These are phyloP conservation scores for Penicillium olsonii DNA, from an alignment of 2,329 filamentous ascomycete genomes.

Conservation along the genomic window DNA sequence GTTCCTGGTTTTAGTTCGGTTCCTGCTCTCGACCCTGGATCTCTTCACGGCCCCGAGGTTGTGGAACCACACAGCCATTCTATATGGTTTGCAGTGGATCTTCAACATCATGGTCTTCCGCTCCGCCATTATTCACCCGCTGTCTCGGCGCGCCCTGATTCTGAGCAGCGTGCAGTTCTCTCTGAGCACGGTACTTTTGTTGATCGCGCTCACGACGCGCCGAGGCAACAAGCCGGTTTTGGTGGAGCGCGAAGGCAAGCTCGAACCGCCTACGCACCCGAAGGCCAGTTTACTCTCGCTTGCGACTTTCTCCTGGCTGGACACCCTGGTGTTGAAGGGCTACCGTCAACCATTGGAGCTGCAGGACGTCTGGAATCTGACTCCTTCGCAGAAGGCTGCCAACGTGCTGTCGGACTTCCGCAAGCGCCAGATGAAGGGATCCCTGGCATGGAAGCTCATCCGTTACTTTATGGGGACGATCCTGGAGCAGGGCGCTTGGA, in stretches of 20 bases:
- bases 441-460: constrained; percentile 76
- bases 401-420: constrained; percentile 79
- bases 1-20: constrained; percentile 69
- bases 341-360: constrained; percentile 84
- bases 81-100: constrained; percentile 83
- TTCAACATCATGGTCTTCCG: constrained; percentile 77
- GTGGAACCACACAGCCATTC: constrained; percentile 88
- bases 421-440: constrained; percentile 77
- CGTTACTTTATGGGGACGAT: constrained; percentile 80
- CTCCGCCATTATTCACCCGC: constrained; percentile 77
- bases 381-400: constrained; percentile 84
- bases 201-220: constrained; percentile 76
- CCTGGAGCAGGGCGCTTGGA: constrained; percentile 76
- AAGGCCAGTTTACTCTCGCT: constrained; percentile 86
- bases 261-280: constrained; percentile 84
- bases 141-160: constrained; percentile 61
- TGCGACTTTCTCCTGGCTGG: constrained; percentile 87
- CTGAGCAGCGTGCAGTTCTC: constrained; percentile 74
- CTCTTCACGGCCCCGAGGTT: constrained; percentile 70
- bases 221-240: constrained; percentile 90
- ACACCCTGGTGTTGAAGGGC: constrained; percentile 83
- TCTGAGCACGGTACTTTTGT: constrained; percentile 71
- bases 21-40: constrained; percentile 62
- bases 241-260: constrained; percentile 83
- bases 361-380: constrained; percentile 85